Conservation (phyloP, 78 protist genomes). For the Speleostelium caveatum region DNA sequence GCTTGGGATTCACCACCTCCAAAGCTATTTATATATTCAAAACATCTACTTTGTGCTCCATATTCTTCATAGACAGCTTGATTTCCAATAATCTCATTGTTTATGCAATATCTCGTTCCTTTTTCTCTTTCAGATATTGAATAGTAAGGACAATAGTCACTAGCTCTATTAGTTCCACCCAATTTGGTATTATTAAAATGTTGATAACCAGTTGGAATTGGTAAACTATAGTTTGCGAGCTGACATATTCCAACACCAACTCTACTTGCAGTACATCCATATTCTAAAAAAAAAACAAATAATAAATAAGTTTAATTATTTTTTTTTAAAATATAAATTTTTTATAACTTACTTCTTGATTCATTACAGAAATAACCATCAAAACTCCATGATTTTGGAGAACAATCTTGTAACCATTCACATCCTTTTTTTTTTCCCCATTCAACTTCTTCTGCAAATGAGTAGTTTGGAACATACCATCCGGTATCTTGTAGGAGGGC, state of each 20-base stretch:
- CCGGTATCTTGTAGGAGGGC: constrained; percentile 42
- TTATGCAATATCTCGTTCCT: not conserved
- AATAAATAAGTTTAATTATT: no score
- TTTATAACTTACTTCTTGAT: not conserved
- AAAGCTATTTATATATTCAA: constrained; percentile 11
- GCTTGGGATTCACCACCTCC: not conserved
- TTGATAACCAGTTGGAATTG: constrained; percentile 29
- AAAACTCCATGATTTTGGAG: constrained; percentile 10
- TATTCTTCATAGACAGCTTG: constrained; percentile 7
- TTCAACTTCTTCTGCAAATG: not conserved
- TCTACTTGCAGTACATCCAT: constrained; percentile 60
- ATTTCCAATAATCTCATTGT: not conserved
- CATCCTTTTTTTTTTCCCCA: constrained; percentile 61
- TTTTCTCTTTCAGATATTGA: not conserved
- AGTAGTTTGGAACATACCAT: constrained; percentile 28
- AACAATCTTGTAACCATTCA: constrained; percentile 32
- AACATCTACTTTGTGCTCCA: constrained; percentile 46
- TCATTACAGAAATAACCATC: constrained; percentile 30
- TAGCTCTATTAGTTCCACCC: constrained; percentile 51
- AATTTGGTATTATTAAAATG: constrained; percentile 25
- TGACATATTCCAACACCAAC: constrained; percentile 49
- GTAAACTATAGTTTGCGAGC: not conserved
- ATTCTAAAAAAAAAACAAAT: no score
- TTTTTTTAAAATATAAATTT: no score
- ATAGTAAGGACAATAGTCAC: constrained; percentile 59